These are phyloP conservation scores for Paraleonurus japonicus DNA, from an alignment of 257 asterid genomes.

Conservation along the genomic window DNA sequence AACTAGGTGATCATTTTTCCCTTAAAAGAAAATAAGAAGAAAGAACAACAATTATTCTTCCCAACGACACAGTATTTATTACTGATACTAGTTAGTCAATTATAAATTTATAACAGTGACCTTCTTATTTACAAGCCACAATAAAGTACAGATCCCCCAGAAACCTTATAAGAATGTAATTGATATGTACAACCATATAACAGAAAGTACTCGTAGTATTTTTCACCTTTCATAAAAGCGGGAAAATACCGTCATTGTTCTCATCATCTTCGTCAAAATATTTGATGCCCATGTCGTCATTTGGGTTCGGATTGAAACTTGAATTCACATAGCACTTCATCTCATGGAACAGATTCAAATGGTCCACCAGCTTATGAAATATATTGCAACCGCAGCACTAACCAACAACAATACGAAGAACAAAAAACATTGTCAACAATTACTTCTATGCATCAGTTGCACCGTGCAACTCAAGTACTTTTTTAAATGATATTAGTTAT, in stretches of 20 bases:
- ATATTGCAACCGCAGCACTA: constrained; percentile 98
- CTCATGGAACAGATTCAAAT: constrained; percentile 79
- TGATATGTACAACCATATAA: constrained; percentile 17
- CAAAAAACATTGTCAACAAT: constrained; percentile 1
- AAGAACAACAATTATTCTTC: neutral
- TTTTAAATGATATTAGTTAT: too few species aligned
- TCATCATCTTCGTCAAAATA: constrained; percentile 61
- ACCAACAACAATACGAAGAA: constrained; percentile 40
- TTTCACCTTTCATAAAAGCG: constrained; percentile 52
- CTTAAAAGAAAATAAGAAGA: neutral
- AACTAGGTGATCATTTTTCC: neutral
- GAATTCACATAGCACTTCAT: constrained; percentile 92
- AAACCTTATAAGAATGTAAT: neutral
- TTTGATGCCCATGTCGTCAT: constrained; percentile 45
- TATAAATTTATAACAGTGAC: neutral
- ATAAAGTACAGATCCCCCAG: neutral
- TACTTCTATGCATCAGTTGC: too few species aligned
- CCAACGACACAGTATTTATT: neutral
- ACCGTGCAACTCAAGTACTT: too few species aligned
- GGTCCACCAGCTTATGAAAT: constrained; percentile 93
- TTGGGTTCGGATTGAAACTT: constrained; percentile 71
- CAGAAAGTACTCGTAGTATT: constrained; percentile 13
- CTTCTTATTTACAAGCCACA: constrained; percentile 30
- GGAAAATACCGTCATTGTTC: constrained; percentile 42
- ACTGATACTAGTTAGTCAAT: constrained; percentile 19